These are phyloP conservation scores for Trichosporon asahii DNA, from an alignment of 1,284 basidiomycete genomes.

Conservation along the genomic window DNA sequence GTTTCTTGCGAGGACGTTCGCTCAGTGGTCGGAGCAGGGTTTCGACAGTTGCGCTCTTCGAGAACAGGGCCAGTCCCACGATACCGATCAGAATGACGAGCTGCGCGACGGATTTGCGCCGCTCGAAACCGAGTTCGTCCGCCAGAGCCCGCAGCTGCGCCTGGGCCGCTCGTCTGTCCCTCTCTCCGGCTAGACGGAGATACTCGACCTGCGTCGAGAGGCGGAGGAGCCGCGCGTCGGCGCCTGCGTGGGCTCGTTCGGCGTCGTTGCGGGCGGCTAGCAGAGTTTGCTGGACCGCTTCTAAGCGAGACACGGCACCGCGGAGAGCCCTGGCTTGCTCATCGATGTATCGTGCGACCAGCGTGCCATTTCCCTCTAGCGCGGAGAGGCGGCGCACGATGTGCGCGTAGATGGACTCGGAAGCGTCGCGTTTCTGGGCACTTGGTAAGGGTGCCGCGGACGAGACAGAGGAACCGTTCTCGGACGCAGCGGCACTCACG, in stretches of 20 bases:
- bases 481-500: not conserved
- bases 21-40: constrained; percentile 37
- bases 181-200: constrained; percentile 36
- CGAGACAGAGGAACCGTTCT: not conserved
- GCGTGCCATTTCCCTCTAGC: constrained; percentile 82
- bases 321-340: constrained; percentile 78
- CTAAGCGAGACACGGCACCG: constrained; percentile 70
- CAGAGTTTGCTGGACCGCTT: constrained; percentile 32
- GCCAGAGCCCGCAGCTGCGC: constrained; percentile 37
- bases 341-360: constrained; percentile 83
- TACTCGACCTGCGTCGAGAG: constrained; percentile 43
- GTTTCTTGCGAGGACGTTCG: not conserved
- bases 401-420: constrained; percentile 94
- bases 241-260: not conserved
- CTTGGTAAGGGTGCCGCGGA: not conserved
- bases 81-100: constrained; percentile 41
- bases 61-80: constrained; percentile 37
- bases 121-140: constrained; percentile 45
- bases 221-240: constrained; percentile 41
- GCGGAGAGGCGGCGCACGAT: constrained; percentile 89
- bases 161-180: constrained; percentile 34
- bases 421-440: constrained; percentile 54
- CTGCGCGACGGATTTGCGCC: constrained; percentile 44
- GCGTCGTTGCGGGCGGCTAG: not conserved
- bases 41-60: constrained; percentile 37